These are phyloP conservation scores for Hemisphaericaspora lyxosophila DNA, from an alignment of 1,139 yeast genomes.

Conservation along the genomic window DNA sequence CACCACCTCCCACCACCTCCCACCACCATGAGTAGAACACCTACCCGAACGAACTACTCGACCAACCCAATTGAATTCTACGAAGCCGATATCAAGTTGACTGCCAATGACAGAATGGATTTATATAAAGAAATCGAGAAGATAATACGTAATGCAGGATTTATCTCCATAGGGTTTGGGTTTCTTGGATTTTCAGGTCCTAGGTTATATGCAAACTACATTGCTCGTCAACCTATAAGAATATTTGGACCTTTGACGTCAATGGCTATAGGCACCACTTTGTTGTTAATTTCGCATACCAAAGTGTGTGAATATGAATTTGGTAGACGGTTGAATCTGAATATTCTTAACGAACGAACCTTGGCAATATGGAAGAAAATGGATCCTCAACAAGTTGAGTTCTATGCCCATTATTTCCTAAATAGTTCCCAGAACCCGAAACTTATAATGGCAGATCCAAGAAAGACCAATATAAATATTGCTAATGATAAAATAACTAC, in stretches of 20 bases:
- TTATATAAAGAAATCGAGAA: neutral
- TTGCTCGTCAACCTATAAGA: neutral
- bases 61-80: constrained; percentile 26
- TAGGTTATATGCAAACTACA: neutral
- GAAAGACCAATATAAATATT: constrained; percentile 26
- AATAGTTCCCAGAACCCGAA: constrained; percentile 35
- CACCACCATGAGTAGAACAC: too few species aligned
- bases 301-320: neutral
- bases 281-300: neutral
- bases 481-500: too few species aligned
- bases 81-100: constrained; percentile 38
- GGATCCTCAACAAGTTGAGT: constrained; percentile 37
- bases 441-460: constrained; percentile 39
- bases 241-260: neutral
- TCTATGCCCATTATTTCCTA: constrained; percentile 36
- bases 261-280: neutral
- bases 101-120: constrained; percentile 24
- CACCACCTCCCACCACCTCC: too few species aligned
- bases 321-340: neutral
- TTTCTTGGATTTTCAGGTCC: neutral
- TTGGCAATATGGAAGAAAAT: constrained; percentile 38
- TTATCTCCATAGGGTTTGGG: neutral
- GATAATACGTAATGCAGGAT: neutral
- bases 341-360: neutral
- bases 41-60: neutral